A percentile compares a stretch with the other conserved stretches of the same genome.
Evolutionary conservation across 2,329 filamentous ascomycete genomes (phyloP).

Genomic region (Xylaria sp.): DNA sequence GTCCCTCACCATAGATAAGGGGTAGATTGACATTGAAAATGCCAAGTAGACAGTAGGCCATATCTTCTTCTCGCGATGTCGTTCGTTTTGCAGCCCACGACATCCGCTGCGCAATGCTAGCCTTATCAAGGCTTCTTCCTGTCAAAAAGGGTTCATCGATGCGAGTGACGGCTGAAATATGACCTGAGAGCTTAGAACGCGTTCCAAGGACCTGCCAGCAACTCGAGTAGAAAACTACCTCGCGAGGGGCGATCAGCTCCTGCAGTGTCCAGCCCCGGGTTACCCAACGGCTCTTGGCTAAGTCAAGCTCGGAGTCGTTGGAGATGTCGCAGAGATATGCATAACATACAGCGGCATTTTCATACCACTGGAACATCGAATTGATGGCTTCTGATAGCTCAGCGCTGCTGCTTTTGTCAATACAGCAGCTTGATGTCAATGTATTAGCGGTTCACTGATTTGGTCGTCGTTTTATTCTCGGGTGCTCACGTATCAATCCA

Average conservation of each 20-base stretch:
- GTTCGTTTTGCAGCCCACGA: constrained; percentile 44
- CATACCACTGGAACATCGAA: constrained; percentile 43
- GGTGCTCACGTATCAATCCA: constrained; percentile 33
- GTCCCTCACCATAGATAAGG: constrained; percentile 46
- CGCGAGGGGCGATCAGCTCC: constrained; percentile 41
- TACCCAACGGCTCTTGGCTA: constrained; percentile 28
- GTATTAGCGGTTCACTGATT: background rate
- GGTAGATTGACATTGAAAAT: constrained; percentile 47
- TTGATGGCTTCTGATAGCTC: constrained; percentile 43
- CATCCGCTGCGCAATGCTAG: constrained; percentile 43
- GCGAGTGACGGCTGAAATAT: constrained; percentile 36
- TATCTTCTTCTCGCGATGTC: constrained; percentile 43
- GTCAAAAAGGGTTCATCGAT: constrained; percentile 38
- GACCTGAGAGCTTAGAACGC: constrained; percentile 36
- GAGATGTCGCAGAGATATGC: constrained; percentile 38
- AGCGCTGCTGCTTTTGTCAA: constrained; percentile 44
- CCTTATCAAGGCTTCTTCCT: constrained; percentile 23
- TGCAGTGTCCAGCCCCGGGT: constrained; percentile 39
- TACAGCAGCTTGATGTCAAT: constrained; percentile 38
- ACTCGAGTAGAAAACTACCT: constrained; percentile 40
- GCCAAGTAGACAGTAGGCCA: constrained; percentile 46
- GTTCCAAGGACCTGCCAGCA: constrained; percentile 39
- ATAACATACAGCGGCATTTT: constrained; percentile 38
- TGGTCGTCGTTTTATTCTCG: background rate
- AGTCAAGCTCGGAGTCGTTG: constrained; percentile 7